Percentiles rank a stretch among this genome's conserved stretches.
Conservation (phyloP, 495 filamentous ascomycete genomes). For the Penicillium bialowiezense region DNA sequence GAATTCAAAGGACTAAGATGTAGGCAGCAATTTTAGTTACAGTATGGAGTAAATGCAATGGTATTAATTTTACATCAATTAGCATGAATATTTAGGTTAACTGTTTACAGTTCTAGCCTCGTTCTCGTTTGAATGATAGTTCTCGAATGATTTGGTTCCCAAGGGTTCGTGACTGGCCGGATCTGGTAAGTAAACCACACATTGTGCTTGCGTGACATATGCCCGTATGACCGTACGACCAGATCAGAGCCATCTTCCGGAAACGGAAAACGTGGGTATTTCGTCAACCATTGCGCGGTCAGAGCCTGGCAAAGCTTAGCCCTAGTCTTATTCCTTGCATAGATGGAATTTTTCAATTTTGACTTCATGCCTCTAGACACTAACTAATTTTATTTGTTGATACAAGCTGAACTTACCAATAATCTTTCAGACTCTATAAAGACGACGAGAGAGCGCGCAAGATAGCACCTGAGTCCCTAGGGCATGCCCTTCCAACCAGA, state of each 20-base stretch:
- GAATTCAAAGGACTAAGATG: no score
- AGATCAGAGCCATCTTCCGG: background rate
- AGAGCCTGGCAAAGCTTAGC: background rate
- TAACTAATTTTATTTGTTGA: no score
- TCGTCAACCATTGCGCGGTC: background rate
- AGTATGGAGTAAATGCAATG: background rate
- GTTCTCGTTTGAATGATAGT: background rate
- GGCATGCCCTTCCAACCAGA: background rate
- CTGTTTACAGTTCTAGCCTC: background rate
- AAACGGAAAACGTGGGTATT: background rate
- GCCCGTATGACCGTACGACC: background rate
- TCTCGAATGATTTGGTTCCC: background rate
- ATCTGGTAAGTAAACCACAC: no score
- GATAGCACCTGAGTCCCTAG: background rate
- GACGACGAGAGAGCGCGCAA: background rate
- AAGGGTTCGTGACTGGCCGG: background rate
- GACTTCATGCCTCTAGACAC: no score
- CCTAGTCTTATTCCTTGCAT: background rate
- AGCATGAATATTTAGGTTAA: background rate
- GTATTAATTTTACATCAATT: background rate
- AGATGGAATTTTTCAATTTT: background rate
- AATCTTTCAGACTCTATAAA: background rate
- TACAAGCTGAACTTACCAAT: background rate
- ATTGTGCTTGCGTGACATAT: background rate
- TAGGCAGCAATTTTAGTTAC: no score